phyloP scores from a whole-genome alignment of 2,329 filamentous ascomycete species.

The Fusarium veterinarium region DNA sequence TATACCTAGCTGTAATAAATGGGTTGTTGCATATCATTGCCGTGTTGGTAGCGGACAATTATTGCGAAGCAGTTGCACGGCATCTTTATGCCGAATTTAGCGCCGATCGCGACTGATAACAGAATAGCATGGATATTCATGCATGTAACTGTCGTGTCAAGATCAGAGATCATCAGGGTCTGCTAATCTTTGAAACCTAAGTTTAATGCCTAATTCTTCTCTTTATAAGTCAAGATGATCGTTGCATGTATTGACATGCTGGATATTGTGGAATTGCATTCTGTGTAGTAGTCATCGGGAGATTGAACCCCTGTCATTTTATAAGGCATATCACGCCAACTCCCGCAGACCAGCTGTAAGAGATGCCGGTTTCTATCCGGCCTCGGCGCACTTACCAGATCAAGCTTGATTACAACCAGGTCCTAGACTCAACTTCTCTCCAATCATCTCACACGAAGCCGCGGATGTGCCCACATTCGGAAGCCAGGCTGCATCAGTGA shows the following conservation, averaged over 20 bases:
- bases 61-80: background rate
- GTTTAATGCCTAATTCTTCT: background rate
- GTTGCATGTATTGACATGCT: accelerated
- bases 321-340: background rate
- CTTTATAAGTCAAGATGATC: accelerated
- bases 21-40: background rate
- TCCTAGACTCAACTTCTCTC: background rate
- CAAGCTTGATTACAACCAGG: conserved; percentile 1
- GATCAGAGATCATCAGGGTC: background rate
- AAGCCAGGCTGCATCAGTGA: background rate
- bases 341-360: background rate
- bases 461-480: background rate
- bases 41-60: background rate
- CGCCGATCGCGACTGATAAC: conserved; percentile 1
- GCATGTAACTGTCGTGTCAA: background rate
- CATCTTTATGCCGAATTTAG: conserved; percentile 9
- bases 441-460: conserved; percentile 4
- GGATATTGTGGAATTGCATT: background rate
- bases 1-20: background rate
- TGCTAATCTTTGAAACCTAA: background rate
- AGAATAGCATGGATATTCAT: background rate
- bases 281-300: accelerated
- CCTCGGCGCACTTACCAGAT: background rate
- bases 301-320: background rate
- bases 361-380: background rate